Percentiles rank a stretch among this genome's conserved stretches.
These are phyloP conservation scores for Melastoma candidum DNA, from an alignment of 441 rosid species.

Conservation along the genomic window DNA sequence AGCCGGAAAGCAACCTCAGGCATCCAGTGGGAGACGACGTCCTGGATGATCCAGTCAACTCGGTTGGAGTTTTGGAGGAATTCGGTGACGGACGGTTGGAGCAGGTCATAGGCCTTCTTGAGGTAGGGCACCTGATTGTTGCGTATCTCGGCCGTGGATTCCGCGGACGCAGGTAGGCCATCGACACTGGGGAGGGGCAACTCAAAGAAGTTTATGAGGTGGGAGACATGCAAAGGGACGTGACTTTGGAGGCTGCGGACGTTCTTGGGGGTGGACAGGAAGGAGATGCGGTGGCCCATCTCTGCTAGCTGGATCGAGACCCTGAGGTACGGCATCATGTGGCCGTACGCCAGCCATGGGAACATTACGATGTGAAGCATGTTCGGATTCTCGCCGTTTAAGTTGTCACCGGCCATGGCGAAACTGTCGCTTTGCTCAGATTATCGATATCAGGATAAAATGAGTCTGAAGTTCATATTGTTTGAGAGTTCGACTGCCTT, in stretches of 20 bases:
- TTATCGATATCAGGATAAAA: too few species aligned
- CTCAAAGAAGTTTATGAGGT: neutral
- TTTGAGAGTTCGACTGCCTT: too few species aligned
- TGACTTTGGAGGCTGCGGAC: neutral
- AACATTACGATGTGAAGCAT: neutral
- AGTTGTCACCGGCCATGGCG: too few species aligned
- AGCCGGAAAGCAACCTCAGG: neutral
- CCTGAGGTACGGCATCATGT: slow-evolving; percentile 1
- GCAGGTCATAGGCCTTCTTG: slow-evolving; percentile 5
- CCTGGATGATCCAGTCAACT: slow-evolving; percentile 4
- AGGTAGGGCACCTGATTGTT: slow-evolving; percentile 2
- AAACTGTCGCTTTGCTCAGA: too few species aligned
- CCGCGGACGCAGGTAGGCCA: neutral
- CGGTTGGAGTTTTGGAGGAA: neutral
- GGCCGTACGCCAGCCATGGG: slow-evolving; percentile 7
- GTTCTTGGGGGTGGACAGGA: neutral
- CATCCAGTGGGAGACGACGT: slow-evolving; percentile 3
- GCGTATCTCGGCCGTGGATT: slow-evolving; percentile 3
- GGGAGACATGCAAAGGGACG: neutral
- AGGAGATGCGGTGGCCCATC: neutral
- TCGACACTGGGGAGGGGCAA: neutral
- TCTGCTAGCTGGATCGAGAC: neutral
- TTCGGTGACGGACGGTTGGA: neutral
- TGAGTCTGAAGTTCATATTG: too few species aligned
- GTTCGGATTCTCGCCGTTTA: neutral